A percentile compares a stretch with the other conserved stretches of the same genome.
Evolutionary conservation across 192 early-diverging fungal genomes (phyloP).

Genomic region (Podila clonocystis): DNA sequence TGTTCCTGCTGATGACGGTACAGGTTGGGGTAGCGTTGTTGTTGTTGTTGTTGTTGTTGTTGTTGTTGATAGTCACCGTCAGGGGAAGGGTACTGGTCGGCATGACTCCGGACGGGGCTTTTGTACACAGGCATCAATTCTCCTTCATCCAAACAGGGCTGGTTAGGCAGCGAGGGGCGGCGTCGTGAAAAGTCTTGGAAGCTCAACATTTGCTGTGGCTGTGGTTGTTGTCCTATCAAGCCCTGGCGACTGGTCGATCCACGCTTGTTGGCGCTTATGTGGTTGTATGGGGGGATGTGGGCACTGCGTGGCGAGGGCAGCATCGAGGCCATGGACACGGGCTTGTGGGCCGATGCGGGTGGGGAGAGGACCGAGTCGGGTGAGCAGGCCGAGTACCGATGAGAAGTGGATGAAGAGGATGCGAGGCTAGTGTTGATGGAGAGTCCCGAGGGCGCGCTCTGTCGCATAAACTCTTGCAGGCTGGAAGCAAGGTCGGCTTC

Average conservation of each 20-base stretch:
- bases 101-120: not conserved
- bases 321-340: not conserved
- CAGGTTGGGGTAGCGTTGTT: constrained; percentile 10
- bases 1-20: constrained; percentile 12
- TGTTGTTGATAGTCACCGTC: not conserved
- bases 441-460: not conserved
- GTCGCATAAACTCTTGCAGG: constrained; percentile 36
- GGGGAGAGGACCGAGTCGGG: not conserved
- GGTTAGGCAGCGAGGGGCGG: constrained; percentile 42
- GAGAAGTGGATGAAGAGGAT: not conserved
- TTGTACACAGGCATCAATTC: constrained; percentile 35
- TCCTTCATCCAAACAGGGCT: constrained; percentile 41
- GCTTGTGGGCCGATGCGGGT: constrained; percentile 7
- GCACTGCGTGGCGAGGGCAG: not conserved
- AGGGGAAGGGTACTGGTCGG: not conserved
- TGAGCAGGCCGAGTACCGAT: not conserved
- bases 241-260: constrained; percentile 2
- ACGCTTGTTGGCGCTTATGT: constrained; percentile 27
- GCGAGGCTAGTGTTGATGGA: not conserved
- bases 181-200: constrained; percentile 9
- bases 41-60: constrained; percentile 5
- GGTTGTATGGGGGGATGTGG: constrained; percentile 14
- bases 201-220: constrained; percentile 8
- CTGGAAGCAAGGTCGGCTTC: constrained; percentile 52
- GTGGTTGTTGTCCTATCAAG: constrained; percentile 4